Base-by-base conservation (phyloP, 805 yeast species). In the Saitoella complicata region DNA sequence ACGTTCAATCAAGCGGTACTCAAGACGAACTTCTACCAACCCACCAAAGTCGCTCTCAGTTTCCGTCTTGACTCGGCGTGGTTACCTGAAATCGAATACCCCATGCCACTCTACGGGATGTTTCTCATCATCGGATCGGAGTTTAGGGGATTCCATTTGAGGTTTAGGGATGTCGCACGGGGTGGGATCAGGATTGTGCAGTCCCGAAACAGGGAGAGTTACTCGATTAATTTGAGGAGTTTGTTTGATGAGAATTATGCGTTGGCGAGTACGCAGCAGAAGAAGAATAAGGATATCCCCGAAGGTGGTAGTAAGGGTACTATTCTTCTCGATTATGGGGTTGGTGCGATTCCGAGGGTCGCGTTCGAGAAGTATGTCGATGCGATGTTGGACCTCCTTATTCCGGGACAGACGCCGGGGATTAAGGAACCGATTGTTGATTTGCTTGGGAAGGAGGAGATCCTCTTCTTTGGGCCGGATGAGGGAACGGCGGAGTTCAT, bases 251-350 rank as follows among this genome's bases (percentile, higher is more conserved):
- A 88, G 65, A 88, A 91, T 66, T 88, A 91, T 66, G 87, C 87
- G 61, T 73, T 88, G 63, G 97, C 98, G 37, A 75, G 79, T 45
- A 88, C 98, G 39, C 98, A 88, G 66, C 98, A 91, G 68, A 74
- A 88, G 53, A 88, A 88, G 66, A 91, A 88, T 68, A 88, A 88
- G 69, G 98, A 88, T 68, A 91, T 88, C 48, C 97, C 98, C 41
- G 98, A 88, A 70, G 97, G 98, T 60, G 98, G 98, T 35, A 84
- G 96, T 37, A 88, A 88, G 63, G 98, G 98, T 67, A 98, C 91
- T 41, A 82, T 91, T 46, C 71, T 88, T 56, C 70, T 88, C 53
- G 64, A 73, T 51, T 52, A 53, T 46, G 87, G 80, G 57, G 78
- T 81, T 38, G 94, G 82, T 62, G 81, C 75, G 37, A 75, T 78